phyloP scores from a whole-genome alignment of 805 yeast genomes.

The Candida boleticola region DNA sequence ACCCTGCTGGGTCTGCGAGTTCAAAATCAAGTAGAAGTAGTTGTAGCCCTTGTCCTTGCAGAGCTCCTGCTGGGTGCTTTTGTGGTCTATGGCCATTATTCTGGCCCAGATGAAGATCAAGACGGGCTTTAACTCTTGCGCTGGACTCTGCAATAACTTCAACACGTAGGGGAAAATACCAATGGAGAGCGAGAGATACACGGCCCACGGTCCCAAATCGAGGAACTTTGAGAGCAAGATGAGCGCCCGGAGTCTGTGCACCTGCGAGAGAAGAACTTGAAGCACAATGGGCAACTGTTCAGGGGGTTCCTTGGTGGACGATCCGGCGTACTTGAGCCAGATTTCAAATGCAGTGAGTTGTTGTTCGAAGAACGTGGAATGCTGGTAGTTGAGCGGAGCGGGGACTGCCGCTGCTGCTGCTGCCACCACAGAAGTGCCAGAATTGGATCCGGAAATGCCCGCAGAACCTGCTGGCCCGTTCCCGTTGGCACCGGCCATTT shows the following conservation, averaged over 20 bases:
- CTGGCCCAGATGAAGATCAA: slow-evolving; percentile 96
- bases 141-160: slow-evolving; percentile 88
- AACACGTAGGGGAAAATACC: slow-evolving; percentile 96
- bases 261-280: slow-evolving; percentile 90
- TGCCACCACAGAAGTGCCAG: slow-evolving; percentile 4
- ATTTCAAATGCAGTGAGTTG: slow-evolving; percentile 94
- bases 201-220: slow-evolving; percentile 98
- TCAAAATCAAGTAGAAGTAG: slow-evolving; percentile 79
- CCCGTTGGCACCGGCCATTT: background rate
- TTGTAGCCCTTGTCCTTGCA: slow-evolving; percentile 88
- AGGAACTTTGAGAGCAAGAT: slow-evolving; percentile 79
- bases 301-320: slow-evolving; percentile 82
- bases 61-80: slow-evolving; percentile 86
- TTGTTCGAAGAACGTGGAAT: slow-evolving; percentile 92
- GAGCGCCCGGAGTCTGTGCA: slow-evolving; percentile 86
- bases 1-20: slow-evolving; percentile 33
- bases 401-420: slow-evolving; percentile 15
- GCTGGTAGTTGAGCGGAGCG: slow-evolving; percentile 58
- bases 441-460: slow-evolving; percentile 2
- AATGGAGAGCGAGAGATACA: slow-evolving; percentile 83
- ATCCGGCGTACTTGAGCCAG: slow-evolving; percentile 86
- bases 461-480: slow-evolving; percentile 1
- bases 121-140: slow-evolving; percentile 91
- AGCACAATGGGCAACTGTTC: slow-evolving; percentile 92
- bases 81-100: slow-evolving; percentile 91